Percentiles rank a stretch among this genome's conserved stretches.
These are phyloP conservation scores for Simplicillium aogashimaense DNA, from an alignment of 2,329 filamentous ascomycete species.

Conservation along the genomic window DNA sequence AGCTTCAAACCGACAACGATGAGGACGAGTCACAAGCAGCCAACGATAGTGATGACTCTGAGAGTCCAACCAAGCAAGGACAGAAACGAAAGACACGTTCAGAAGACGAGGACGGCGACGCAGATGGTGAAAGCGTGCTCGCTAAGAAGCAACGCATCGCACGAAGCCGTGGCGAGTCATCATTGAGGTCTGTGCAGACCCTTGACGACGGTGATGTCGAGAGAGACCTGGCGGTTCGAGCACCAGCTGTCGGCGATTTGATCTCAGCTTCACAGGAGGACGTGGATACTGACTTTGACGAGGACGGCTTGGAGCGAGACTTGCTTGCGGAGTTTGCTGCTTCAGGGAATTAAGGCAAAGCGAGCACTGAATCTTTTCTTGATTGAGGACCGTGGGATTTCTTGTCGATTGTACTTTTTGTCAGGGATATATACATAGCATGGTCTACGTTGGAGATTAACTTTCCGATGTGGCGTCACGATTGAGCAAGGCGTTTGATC, in stretches of 20 bases:
- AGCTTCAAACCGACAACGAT: constrained; percentile 10
- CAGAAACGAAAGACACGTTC: constrained; percentile 21
- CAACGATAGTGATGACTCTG: constrained; percentile 17
- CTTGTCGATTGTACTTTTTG: neutral
- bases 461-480: no score
- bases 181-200: constrained; percentile 34
- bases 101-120: constrained; percentile 21
- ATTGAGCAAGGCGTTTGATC: no score
- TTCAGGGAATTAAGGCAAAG: constrained; percentile 12
- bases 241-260: constrained; percentile 2
- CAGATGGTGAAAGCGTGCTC: constrained; percentile 27
- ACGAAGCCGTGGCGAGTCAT: constrained; percentile 32
- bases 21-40: constrained; percentile 15
- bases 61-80: constrained; percentile 14
- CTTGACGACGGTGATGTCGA: constrained; percentile 23
- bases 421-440: no score
- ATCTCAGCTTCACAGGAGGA: constrained; percentile 22
- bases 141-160: constrained; percentile 42
- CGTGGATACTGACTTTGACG: constrained; percentile 31
- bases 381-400: constrained; percentile 1
- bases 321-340: constrained; percentile 50
- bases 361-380: neutral
- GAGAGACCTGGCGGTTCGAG: neutral
- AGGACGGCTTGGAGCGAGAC: constrained; percentile 53
- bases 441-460: no score